phyloP scores from a whole-genome alignment of 768 basidiomycete genomes.

The Nidularia pulvinata region DNA sequence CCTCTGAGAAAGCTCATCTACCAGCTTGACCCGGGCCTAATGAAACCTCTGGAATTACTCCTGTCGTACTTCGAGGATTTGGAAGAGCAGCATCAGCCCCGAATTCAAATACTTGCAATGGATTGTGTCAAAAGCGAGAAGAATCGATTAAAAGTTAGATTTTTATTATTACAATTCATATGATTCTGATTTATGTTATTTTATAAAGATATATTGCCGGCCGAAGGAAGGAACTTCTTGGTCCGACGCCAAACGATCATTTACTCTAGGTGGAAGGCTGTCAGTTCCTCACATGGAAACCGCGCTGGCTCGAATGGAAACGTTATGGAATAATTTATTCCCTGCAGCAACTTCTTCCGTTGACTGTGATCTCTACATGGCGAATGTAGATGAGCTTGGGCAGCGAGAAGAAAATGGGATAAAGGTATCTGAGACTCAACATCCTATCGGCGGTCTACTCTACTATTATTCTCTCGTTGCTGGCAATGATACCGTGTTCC shows the following conservation, averaged over 20 bases:
- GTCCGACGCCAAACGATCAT: slow-evolving; percentile 17
- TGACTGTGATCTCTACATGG: slow-evolving; percentile 15
- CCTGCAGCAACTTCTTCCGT: slow-evolving; percentile 18
- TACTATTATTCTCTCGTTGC: slow-evolving; percentile 27
- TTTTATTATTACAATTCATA: background rate
- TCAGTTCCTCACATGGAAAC: slow-evolving; percentile 14
- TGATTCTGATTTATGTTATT: background rate
- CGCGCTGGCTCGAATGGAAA: slow-evolving; percentile 17
- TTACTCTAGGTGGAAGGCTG: slow-evolving; percentile 25
- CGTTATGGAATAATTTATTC: slow-evolving; percentile 25
- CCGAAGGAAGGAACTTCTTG: slow-evolving; percentile 21
- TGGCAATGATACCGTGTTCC: slow-evolving; percentile 19
- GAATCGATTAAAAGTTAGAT: slow-evolving; percentile 24
- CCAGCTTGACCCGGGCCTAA: slow-evolving; percentile 17
- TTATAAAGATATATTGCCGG: slow-evolving; percentile 22
- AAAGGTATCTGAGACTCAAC: slow-evolving; percentile 11
- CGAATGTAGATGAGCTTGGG: background rate
- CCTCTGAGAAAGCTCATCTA: slow-evolving; percentile 17
- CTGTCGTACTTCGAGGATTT: slow-evolving; percentile 18
- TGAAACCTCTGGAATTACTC: slow-evolving; percentile 19
- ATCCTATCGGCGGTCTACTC: slow-evolving; percentile 20
- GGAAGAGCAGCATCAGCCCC: slow-evolving; percentile 16
- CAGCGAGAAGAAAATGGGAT: background rate
- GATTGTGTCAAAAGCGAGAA: slow-evolving; percentile 20
- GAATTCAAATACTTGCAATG: slow-evolving; percentile 22